Percentiles rank a stretch among this genome's conserved stretches.
Evolutionary conservation across 225 moss, liverwort and hornwort genomes (phyloP).

Genomic region (Climacium dendroides): DNA sequence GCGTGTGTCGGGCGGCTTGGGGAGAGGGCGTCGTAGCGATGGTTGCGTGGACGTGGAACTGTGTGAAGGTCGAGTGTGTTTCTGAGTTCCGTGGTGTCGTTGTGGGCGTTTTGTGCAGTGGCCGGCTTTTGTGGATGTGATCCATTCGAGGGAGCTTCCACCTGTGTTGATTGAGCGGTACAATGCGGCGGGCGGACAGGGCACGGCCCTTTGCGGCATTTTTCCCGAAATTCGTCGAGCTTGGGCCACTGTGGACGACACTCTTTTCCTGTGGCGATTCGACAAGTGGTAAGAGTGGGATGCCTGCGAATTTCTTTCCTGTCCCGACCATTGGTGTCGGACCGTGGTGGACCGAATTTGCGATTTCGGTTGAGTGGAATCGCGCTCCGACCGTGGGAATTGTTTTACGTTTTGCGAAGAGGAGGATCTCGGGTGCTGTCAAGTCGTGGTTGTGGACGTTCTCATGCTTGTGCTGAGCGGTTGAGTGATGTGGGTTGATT

Average conservation of each 20-base stretch:
- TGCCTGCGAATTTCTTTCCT: background rate
- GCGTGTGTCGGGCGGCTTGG: background rate
- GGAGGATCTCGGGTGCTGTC: background rate
- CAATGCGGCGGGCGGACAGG: constrained; percentile 88
- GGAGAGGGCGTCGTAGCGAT: background rate
- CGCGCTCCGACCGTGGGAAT: background rate
- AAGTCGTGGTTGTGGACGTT: background rate
- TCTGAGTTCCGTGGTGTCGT: background rate
- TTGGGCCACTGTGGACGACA: constrained; percentile 98
- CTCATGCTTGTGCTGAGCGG: background rate
- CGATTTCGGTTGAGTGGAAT: background rate
- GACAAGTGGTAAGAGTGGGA: constrained; percentile 78
- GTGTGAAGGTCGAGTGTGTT: background rate
- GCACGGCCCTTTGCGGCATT: constrained; percentile 95
- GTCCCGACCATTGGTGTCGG: background rate
- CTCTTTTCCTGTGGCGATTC: constrained; percentile 94
- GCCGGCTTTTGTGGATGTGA: constrained; percentile 82
- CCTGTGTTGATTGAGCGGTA: constrained; percentile 98
- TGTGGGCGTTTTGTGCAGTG: constrained; percentile 55
- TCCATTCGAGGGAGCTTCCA: constrained; percentile 81
- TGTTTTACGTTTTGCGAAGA: background rate
- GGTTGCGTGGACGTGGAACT: background rate
- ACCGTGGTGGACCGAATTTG: background rate
- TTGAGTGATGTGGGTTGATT: background rate
- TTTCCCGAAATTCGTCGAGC: constrained; percentile 92